phyloP scores from a whole-genome alignment of 192 early-diverging fungal species.

The Mortierella alpina region DNA sequence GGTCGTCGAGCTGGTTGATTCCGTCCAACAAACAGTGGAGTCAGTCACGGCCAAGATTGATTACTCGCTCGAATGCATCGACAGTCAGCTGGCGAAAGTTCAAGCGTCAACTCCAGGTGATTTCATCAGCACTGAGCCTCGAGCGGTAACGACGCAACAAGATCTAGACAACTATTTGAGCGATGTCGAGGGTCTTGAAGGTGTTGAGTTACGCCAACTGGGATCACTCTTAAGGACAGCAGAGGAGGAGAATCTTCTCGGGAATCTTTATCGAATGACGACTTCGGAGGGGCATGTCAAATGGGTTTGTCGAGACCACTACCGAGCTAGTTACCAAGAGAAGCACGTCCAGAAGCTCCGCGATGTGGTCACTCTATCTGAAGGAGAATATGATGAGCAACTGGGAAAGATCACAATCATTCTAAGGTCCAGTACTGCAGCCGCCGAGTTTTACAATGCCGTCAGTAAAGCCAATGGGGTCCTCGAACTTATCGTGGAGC shows the following conservation, averaged over 20 bases:
- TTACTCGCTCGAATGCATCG: background rate
- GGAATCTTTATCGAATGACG: conserved; percentile 17
- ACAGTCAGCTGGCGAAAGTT: background rate
- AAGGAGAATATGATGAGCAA: conserved; percentile 28
- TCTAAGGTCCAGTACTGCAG: conserved; percentile 4
- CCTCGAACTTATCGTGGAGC: conserved; percentile 2
- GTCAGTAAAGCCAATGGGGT: conserved; percentile 20
- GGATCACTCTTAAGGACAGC: conserved; percentile 7
- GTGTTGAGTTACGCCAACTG: conserved; percentile 22
- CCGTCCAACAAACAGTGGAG: background rate
- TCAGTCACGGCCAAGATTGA: background rate
- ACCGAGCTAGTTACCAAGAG: conserved; percentile 14
- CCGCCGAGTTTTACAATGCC: conserved; percentile 13
- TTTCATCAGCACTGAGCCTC: background rate
- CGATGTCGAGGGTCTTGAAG: conserved; percentile 19
- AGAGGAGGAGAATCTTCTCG: conserved; percentile 2
- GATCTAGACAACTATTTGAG: conserved; percentile 2
- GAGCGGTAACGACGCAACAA: background rate
- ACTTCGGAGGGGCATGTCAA: conserved; percentile 24
- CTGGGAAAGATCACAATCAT: conserved; percentile 12
- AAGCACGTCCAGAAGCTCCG: conserved; percentile 8
- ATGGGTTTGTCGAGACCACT: conserved; percentile 35
- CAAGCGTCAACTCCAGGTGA: background rate
- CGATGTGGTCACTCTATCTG: background rate
- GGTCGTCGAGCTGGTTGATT: conserved; percentile 3